Evolutionary conservation across 2,329 filamentous ascomycete genomes (phyloP), one percentile per base, ranked within the genome.

Genomic region (Magnaporthales sp.): DNA sequence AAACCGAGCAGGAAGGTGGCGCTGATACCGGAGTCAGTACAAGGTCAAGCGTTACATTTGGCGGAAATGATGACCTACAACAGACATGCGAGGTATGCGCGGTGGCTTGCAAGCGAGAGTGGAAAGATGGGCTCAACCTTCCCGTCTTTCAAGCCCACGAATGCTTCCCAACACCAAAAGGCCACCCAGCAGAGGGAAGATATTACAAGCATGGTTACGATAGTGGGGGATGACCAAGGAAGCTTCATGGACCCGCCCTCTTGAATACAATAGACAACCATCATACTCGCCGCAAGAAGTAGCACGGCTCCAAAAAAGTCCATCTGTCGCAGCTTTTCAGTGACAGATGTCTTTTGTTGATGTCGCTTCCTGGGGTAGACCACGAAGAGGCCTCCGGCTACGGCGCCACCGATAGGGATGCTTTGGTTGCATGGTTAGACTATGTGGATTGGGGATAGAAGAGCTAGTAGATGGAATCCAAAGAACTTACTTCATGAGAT

Each of bases 1-100:
- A 84, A 86, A 1, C 86, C 86, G 0, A 82, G 83, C 22, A 88
- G 77, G 19, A 88, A 75, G 2, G 85, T 87, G 29, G 83, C 80
- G 19, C 84, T 86, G 64, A 19, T 3, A 4, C 30, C n/a, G 29
- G 66, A 67, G 32, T 51, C 7, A 22, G 22, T 58, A 29, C n/a
- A 2, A 46, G 7, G 38, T n/a, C 38, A 10, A 1, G 15, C n/a
- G 15, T n/a, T 46, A 19, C 15, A 46, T 13, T n/a, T 13, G 38
- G 38, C 3, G 38, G 38, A 46, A n/a, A 19, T 46, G 46, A 31
- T 6, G 31, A 65, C 68, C 26, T 66, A 85, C 84, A 84, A 67
- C 3, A 86, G 74, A 26, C 80, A 81, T 4, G 80, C 78, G 29
- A 81, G 75, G 67, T 86, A 87, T 5, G 84, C 82, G 2, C 84